Base-by-base conservation (phyloP, 2,329 filamentous ascomycete species). In the Apiospora aurea region DNA sequence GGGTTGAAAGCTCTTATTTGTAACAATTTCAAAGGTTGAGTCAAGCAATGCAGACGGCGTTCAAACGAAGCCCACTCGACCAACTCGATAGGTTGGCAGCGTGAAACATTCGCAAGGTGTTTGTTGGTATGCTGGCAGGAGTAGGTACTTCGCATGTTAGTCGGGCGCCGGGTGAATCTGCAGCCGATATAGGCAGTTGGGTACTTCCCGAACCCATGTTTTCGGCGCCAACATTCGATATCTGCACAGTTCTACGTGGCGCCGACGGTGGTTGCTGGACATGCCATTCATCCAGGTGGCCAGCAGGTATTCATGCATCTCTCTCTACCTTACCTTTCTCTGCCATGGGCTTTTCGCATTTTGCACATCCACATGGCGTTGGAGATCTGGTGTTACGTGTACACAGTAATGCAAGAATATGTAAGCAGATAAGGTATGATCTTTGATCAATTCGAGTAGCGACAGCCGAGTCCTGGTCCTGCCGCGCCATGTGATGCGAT, bases 101-200 rank as follows among this genome's bases (percentile, higher is more conserved):
- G 29, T 64, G 57, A 64, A 41, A 64, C 57, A 64, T 29, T 64
- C 57, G 34, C 29, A 21, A 64, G n/a, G 34, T 41, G 34, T 61
- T 26, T 34, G 34, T 41, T 64, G 34, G 57, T 41, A 41, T 41
- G 57, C 18, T 38, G 53, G 53, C 53, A 61, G 53, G 16, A 57
- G 16, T 38, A 13, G 21, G 34, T 6, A 38, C 34, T 61, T 61
- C 29, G 29, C 53, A 61, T 61, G 53, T 38, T 38, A 18, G 53
- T 38, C 29, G 53, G 53, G 53, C n/a, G 38, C 57, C 57, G 34
- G 57, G 57, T 64, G 57, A 64, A 41, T 64, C 57, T 64, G 57
- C 57, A 41, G 29, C 57, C 57, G 57, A 64, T 64, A 41, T 41
- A 41, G 34, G 57, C 57, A 64, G 57, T 4, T 13, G 41, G 18